A percentile compares a stretch with the other conserved stretches of the same genome.
Conservation (phyloP, 441 rosid species). For the Breynia disticha region DNA sequence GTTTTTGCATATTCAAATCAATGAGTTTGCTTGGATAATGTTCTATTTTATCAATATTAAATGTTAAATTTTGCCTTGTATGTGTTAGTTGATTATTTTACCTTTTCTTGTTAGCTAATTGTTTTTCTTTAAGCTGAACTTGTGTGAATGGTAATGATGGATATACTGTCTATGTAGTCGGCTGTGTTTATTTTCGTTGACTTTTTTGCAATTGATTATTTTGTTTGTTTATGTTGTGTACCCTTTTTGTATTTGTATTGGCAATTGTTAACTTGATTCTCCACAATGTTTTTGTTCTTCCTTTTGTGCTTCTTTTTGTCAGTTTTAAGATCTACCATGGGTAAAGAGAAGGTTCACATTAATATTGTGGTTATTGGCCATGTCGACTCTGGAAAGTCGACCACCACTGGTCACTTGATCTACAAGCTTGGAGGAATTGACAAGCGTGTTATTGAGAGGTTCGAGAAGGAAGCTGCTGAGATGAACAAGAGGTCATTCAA, state of each 20-base stretch:
- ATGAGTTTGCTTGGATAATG: not conserved
- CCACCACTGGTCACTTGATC: constrained; percentile 40
- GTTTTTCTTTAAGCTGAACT: no score
- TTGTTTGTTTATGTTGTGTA: not conserved
- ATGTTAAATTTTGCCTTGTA: no score
- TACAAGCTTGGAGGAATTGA: constrained; percentile 54
- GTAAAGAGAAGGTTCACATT: constrained; percentile 45
- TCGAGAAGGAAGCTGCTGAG: constrained; percentile 54
- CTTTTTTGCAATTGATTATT: no score
- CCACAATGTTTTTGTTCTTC: no score
- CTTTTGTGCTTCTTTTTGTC: constrained; percentile 1
- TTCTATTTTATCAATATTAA: no score
- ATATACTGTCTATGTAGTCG: no score
- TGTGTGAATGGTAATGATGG: no score
- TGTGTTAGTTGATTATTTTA: no score
- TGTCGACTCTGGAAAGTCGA: constrained; percentile 42
- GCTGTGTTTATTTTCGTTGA: no score
- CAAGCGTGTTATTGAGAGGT: constrained; percentile 48
- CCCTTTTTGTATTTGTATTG: not conserved
- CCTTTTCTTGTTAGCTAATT: no score
- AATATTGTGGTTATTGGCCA: constrained; percentile 42
- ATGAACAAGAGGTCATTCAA: constrained; percentile 46
- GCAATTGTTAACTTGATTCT: no score
- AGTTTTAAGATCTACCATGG: constrained; percentile 27
- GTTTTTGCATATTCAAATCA: no score